Evolutionary conservation across 2,329 filamentous ascomycete genomes (phyloP), one percentile per base, ranked within the genome.

Genomic region (Massarina eburnea): DNA sequence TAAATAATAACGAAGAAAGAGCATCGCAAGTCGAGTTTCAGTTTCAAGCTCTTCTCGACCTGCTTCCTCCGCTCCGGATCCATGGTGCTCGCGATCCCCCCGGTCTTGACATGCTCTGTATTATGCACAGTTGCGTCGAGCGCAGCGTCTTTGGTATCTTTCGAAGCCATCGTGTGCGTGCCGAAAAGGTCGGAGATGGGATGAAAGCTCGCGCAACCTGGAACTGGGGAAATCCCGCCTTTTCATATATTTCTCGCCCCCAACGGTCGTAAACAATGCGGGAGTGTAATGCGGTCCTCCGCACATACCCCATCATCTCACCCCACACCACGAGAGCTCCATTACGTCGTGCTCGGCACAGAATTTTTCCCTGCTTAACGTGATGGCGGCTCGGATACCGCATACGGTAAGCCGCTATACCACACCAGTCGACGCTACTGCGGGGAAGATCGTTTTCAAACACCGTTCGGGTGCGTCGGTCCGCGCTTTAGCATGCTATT

Each of bases 1-100:
- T 70, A 70, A 20, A 70, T 68, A 41, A 68, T 43, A 1, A 70
- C 64, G 39, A 69, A 67, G 20, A 66, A 40, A 15, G 56, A 61
- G 41, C 64, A 69, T 41, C 64, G 53, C 26, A 51, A 35, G 39
- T 69, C 66, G 40, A 69, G 41, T 51, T 69, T 69, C 41, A 59
- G 49, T 50, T 68, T 68, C 58, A 69, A 41, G 29, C 21, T 52
- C 55, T 68, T 68, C 58, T 69, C 66, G 7, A 69, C 66, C 35
- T 55, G 37, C 32, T 38, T 49, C 22, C 66, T 52, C 21, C 57
- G 51, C 51, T 68, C 64, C 1, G 64, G 64, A 15, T 51, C 51
- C 59, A 68, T 56, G 15, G 43, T 20, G 38, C 41, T 43, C 5
- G 45, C 44, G 3, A 38, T 29, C 12, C 17, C 35, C 15, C 32